Base-by-base conservation (phyloP, 306 rosid species). In the Adenanthera pavonina region DNA sequence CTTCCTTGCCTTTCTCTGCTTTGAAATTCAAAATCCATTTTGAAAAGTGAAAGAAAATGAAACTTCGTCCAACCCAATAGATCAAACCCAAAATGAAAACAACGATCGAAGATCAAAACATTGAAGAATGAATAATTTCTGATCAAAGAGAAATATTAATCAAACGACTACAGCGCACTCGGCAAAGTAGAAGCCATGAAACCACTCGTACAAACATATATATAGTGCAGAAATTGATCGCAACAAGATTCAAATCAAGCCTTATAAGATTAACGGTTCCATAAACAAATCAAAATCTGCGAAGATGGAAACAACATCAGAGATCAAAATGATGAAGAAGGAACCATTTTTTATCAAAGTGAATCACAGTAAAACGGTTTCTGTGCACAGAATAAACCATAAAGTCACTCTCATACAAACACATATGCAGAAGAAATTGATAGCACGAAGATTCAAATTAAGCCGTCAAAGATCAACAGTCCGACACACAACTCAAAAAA, bases 381-480 rank as follows among this genome's bases (percentile, higher is more conserved):
- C 49, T 54, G 15, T 2, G 38, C 71, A 82, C 34, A 78, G 20
- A 43, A 57, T 53, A 79, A 1, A 41, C 54, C n/a, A n/a, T 15
- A 62, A 1, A 44, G 19, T 16, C 33, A 40, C 8, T 41, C 30
- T 30, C 16, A 56, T 8, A 3, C 12, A 61, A 44, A 5, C 40
- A 70, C 7, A 79, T 11, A 38, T 1, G 35, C 8, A 62, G n/a
- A 74, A 74, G 49, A 56, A 46, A 47, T 70, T 38, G 5, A 4
- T 10, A 30, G 66, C 17, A 11, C 25, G 17, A 3, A 25, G 41
- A 61, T 33, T 61, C 41, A 61, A 61, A 61, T 72, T 81, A 80
- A 73, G 47, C 7, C 0, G 49, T 20, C 6, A 69, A 41, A 38
- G 72, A 83, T 80, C 78, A 83, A 44, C 56, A 35, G 20, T 49